phyloP scores from a whole-genome alignment of 768 basidiomycete genomes.

The Podaxis carcinomalis region DNA sequence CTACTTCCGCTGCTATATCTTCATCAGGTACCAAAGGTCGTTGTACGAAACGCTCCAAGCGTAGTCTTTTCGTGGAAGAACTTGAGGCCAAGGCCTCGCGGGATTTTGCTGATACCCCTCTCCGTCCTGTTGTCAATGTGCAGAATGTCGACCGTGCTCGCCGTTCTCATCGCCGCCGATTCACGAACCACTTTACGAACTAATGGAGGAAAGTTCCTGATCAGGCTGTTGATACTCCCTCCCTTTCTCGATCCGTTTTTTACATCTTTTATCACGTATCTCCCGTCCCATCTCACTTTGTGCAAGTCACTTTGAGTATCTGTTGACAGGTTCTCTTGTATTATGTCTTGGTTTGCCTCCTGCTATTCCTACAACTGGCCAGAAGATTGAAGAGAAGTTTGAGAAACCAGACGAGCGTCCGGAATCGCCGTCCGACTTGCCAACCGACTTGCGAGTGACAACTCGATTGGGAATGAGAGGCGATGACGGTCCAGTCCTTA shows the following conservation, averaged over 20 bases:
- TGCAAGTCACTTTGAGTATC: neutral
- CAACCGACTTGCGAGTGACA: too few species aligned
- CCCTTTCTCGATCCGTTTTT: neutral
- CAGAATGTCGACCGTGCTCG: neutral
- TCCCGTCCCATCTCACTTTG: neutral
- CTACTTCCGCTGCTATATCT: neutral
- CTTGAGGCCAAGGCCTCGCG: neutral
- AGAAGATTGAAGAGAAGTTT: too few species aligned
- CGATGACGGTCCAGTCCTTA: too few species aligned
- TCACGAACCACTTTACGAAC: neutral
- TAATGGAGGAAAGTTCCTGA: neutral
- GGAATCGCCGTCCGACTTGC: too few species aligned
- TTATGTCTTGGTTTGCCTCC: neutral
- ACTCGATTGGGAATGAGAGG: too few species aligned
- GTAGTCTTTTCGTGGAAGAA: neutral
- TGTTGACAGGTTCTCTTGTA: neutral
- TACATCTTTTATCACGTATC: neutral
- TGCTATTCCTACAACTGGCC: neutral
- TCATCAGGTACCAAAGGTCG: neutral
- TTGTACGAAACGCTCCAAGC: neutral
- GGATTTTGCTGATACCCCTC: neutral
- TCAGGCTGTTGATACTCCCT: neutral
- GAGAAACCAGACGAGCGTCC: too few species aligned
- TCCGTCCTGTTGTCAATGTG: neutral
- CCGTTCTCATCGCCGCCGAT: slow-evolving; percentile 5